These are phyloP conservation scores for Funneliformis geosporum DNA, from an alignment of 192 early-diverging fungal genomes.

Conservation along the genomic window DNA sequence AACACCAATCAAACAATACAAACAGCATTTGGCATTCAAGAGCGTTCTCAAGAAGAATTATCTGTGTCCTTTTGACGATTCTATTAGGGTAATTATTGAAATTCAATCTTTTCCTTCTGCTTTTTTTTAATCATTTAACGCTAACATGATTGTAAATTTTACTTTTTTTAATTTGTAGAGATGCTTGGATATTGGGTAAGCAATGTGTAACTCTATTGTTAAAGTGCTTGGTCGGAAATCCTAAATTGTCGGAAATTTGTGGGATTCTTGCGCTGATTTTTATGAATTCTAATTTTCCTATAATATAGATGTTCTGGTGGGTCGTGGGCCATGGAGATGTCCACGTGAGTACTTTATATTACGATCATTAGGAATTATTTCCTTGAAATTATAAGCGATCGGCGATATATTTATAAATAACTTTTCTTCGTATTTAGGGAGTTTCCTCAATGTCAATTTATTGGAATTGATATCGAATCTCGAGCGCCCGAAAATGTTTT, in stretches of 20 bases:
- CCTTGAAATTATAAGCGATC: no score
- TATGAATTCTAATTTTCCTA: not conserved
- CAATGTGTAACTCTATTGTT: not conserved
- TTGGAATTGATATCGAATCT: not conserved
- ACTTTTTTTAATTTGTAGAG: not conserved
- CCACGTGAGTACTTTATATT: not conserved
- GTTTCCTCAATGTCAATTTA: not conserved
- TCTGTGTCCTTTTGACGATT: not conserved
- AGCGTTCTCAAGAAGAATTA: not conserved
- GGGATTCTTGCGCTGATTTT: no score
- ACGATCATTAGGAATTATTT: not conserved
- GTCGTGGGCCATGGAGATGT: not conserved
- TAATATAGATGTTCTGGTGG: not conserved
- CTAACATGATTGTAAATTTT: not conserved
- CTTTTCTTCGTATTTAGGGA: not conserved
- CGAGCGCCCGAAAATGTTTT: not conserved
- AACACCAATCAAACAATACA: not conserved
- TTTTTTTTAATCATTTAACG: not conserved
- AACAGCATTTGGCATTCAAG: not conserved
- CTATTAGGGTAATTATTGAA: not conserved
- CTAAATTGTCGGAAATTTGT: no score
- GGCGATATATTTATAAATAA: not conserved
- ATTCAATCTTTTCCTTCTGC: not conserved
- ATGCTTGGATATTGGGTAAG: not conserved
- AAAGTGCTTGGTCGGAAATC: no score